Evolutionary conservation across 2,329 filamentous ascomycete species (phyloP).

Genomic region (Penicillium oxalicum): DNA sequence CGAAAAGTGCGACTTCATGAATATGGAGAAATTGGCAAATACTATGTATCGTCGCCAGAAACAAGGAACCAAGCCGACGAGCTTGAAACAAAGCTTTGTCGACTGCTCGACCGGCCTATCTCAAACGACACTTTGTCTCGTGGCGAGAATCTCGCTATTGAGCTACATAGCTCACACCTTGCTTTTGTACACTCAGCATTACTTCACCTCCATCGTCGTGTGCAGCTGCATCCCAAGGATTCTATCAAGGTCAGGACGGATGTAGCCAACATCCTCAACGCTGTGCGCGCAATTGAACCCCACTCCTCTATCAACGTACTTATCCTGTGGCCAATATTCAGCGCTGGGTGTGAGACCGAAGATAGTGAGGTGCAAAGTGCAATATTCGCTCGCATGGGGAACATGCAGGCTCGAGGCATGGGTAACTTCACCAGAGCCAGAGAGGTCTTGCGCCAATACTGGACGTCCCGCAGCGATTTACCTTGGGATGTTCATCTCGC

Average conservation of each 20-base stretch:
- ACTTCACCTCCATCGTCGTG: conserved; percentile 25
- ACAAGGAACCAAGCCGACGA: conserved; percentile 2
- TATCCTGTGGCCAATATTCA: conserved; percentile 31
- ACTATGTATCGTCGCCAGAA: neutral
- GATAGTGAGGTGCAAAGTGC: conserved; percentile 10
- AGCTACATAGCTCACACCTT: conserved; percentile 21
- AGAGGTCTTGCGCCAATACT: conserved; percentile 17
- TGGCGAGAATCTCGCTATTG: conserved; percentile 9
- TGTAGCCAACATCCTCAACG: conserved; percentile 15
- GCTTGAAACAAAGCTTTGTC: conserved; percentile 10
- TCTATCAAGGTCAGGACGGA: conserved; percentile 18
- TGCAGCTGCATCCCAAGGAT: conserved; percentile 15
- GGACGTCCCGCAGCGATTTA: conserved; percentile 15
- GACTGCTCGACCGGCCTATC: conserved; percentile 7
- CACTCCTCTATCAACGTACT: conserved; percentile 25
- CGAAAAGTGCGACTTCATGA: neutral
- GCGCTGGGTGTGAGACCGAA: conserved; percentile 25
- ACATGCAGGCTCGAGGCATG: conserved; percentile 25
- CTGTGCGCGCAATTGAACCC: conserved; percentile 14
- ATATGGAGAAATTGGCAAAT: neutral
- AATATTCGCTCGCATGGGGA: conserved; percentile 22
- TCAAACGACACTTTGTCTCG: conserved; percentile 2
- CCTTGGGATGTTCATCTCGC: conserved; percentile 21
- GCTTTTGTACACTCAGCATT: conserved; percentile 25
- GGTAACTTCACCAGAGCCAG: conserved; percentile 25